phyloP scores from a whole-genome alignment of 2,329 filamentous ascomycete genomes.

The Rhinocladiella similis region DNA sequence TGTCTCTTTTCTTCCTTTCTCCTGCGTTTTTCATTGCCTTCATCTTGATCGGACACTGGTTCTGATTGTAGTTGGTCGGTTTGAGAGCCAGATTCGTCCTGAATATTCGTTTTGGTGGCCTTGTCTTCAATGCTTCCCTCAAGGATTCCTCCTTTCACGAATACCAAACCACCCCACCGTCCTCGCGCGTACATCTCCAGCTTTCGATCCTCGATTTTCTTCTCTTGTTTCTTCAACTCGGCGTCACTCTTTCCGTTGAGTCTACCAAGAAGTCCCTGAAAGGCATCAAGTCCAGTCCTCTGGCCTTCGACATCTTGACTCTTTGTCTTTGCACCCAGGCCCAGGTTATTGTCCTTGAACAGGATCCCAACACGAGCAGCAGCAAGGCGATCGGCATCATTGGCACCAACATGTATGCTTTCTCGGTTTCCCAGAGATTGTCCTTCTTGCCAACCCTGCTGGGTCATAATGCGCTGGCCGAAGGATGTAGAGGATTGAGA shows the following conservation, averaged over 20 bases:
- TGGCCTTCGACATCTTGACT: conserved; percentile 66
- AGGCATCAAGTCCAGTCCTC: conserved; percentile 81
- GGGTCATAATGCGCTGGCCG: conserved; percentile 83
- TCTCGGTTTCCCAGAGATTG: conserved; percentile 76
- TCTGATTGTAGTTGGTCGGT: not conserved
- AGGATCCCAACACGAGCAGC: conserved; percentile 25
- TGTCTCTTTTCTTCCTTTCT: conserved; percentile 30
- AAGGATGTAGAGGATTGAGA: conserved; percentile 77
- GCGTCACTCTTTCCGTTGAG: conserved; percentile 83
- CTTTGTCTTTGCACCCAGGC: conserved; percentile 73
- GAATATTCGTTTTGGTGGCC: conserved; percentile 35
- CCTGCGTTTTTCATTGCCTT: conserved; percentile 31
- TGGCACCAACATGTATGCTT: conserved; percentile 57
- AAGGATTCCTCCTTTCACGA: conserved; percentile 80
- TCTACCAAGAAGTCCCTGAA: conserved; percentile 81
- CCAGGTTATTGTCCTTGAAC: conserved; percentile 87
- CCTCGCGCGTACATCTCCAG: conserved; percentile 71
- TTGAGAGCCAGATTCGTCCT: conserved; percentile 57
- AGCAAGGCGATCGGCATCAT: conserved; percentile 23
- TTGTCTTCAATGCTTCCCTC: conserved; percentile 52
- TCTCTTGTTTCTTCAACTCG: conserved; percentile 69
- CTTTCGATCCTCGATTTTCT: conserved; percentile 67
- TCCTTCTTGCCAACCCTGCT: conserved; percentile 89
- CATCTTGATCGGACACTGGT: conserved; percentile 29
- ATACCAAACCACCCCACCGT: conserved; percentile 78